phyloP scores from a whole-genome alignment of 257 asterid genomes.

The Avicennia marina region DNA sequence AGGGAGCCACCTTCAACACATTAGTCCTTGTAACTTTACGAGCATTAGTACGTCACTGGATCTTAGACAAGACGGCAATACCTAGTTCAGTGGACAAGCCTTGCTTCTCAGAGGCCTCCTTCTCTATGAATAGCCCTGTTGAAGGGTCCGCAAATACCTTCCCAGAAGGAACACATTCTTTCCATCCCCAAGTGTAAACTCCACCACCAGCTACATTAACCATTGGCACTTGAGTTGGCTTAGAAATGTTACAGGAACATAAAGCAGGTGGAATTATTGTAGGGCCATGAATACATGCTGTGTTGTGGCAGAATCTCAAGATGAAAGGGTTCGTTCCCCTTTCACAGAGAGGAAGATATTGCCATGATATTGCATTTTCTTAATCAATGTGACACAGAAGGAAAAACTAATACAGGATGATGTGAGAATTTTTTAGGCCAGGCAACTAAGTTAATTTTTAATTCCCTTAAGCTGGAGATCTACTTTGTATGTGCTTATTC shows the following conservation, averaged over 20 bases:
- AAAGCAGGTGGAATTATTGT: background rate
- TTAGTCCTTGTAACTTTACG: conserved; percentile 31
- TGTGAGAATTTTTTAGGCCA: background rate
- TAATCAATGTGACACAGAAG: background rate
- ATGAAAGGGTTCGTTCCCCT: conserved; percentile 1
- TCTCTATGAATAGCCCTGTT: conserved; percentile 42
- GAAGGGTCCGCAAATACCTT: conserved; percentile 63
- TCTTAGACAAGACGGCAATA: conserved; percentile 31
- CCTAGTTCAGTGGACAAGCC: conserved; percentile 60
- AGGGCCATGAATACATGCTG: background rate
- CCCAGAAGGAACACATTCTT: conserved; percentile 96
- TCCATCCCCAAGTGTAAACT: conserved; percentile 99
- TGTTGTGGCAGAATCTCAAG: background rate
- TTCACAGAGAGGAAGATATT: background rate
- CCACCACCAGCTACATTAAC: conserved; percentile 68
- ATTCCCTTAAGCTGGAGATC: background rate
- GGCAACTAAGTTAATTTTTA: background rate
- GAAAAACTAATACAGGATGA: background rate
- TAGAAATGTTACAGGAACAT: conserved; percentile 2
- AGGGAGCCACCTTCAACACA: conserved; percentile 37
- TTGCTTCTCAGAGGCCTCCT: conserved; percentile 44
- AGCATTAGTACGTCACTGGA: conserved; percentile 27
- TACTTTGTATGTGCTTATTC: background rate
- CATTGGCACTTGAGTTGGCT: conserved; percentile 13
- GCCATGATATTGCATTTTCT: background rate